Base-by-base conservation (phyloP, 1,284 basidiomycete species). In the Fistulina hepatica region DNA sequence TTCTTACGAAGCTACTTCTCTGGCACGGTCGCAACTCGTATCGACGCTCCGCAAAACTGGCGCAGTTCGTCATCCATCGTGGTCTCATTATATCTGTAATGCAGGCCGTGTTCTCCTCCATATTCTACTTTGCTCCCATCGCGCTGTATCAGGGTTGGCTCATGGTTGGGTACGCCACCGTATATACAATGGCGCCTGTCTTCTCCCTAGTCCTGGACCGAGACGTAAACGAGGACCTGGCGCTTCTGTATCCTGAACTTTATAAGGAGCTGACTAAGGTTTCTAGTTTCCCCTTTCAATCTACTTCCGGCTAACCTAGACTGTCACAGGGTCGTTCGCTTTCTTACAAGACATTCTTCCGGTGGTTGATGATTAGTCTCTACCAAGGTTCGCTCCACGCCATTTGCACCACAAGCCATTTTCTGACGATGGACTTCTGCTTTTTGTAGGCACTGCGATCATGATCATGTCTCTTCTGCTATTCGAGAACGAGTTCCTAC, bases 21-120 rank as follows among this genome's bases (percentile, higher is more conserved):
- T 94, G 90, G 90, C 90, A 94, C 49, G 95, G 95, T 1, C 81
- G 95, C 25, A 97, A 98, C 60, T 95, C 91, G 12, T 99, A 98
- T 62, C 90, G 95, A 42, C 89, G 95, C 42, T 94, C 89, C 0
- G 92, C 95, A 17, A 98, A 98, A 59, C 73, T 98, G 13, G 91
- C 93, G 0, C 95, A 98, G 55, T 98, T 98, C 54, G 94, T 99
- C 49, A 98, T 99, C 47, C 95, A 99, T 53, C 81, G 92, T 45
- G 95, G 95, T 5, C 65, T 99, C 27, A 97, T 98, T 59, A 98
- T 99, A 43, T 93, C 91, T 3, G 79, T 97, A 54, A 97, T 98
- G 71, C 89, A 93, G 59, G 90, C 90, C 6, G 94, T 98, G 2
- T 97, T 97, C 56, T 92, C 88, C 5, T 80, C 89, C 3, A 97